Evolutionary conservation across 2,329 filamentous ascomycete genomes (phyloP).

Genomic region (Colletotrichum nymphaeae): DNA sequence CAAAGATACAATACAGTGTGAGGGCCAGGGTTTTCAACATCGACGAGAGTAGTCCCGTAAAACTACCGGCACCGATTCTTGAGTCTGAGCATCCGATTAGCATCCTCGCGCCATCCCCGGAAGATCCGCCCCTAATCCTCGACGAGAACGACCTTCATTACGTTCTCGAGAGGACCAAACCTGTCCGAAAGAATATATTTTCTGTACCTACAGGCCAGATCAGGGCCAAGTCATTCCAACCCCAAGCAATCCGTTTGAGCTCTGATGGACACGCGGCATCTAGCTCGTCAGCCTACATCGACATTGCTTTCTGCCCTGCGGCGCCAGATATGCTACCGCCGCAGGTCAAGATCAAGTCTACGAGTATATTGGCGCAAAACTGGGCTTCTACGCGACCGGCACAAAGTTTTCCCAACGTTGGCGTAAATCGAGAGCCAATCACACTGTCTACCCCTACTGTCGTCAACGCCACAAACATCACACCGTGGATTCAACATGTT

Average conservation of each 20-base stretch:
- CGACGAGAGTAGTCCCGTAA: conserved; percentile 41
- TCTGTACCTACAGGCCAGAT: conserved; percentile 61
- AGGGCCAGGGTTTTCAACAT: conserved; percentile 54
- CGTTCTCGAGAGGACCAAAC: conserved; percentile 60
- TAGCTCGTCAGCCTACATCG: conserved; percentile 54
- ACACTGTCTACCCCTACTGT: conserved; percentile 52
- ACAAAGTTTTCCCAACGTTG: conserved; percentile 60
- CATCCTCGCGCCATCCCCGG: conserved; percentile 60
- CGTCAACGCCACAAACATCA: conserved; percentile 59
- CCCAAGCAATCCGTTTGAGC: conserved; percentile 59
- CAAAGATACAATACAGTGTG: conserved; percentile 62
- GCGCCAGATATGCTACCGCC: conserved; percentile 56
- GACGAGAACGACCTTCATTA: conserved; percentile 60
- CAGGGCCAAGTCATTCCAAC: conserved; percentile 57
- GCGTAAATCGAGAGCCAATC: conserved; percentile 52
- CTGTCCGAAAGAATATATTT: conserved; percentile 63
- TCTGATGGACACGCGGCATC: conserved; percentile 57
- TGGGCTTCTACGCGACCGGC: conserved; percentile 61
- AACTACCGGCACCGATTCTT: conserved; percentile 45
- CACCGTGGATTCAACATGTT: conserved; percentile 45
- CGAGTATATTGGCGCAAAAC: conserved; percentile 63
- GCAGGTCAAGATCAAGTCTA: conserved; percentile 58
- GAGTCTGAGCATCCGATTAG: conserved; percentile 58
- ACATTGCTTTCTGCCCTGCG: conserved; percentile 59
- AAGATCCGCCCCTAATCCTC: conserved; percentile 63